Evolutionary conservation across 176 grass and related monocot species (phyloP).

Genomic region (Paspalum notatum): DNA sequence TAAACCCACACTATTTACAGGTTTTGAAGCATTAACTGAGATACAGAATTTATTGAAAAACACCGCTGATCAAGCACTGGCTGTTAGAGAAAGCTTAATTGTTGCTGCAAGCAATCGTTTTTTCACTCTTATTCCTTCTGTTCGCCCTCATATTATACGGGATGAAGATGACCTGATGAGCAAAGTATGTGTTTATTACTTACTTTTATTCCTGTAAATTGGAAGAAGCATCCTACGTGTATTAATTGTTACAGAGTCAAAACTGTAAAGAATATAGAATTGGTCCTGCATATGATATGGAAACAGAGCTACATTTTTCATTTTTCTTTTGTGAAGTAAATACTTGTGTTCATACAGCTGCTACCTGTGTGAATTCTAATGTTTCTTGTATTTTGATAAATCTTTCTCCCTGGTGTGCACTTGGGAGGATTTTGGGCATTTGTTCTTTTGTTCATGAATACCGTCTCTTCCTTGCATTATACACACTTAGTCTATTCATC

Average conservation of each 20-base stretch:
- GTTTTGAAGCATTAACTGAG: conserved; percentile 94
- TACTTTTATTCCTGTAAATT: conserved; percentile 12
- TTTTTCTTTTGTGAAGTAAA: background rate
- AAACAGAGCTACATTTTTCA: background rate
- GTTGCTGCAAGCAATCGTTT: conserved; percentile 89
- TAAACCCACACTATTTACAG: conserved; percentile 43
- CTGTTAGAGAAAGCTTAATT: conserved; percentile 84
- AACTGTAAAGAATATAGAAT: background rate
- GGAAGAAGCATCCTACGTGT: background rate
- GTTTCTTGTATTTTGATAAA: conserved; percentile 4
- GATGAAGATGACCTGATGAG: conserved; percentile 74
- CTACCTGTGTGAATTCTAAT: conserved; percentile 18
- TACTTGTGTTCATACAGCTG: background rate
- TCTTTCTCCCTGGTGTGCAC: background rate
- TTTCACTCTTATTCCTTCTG: conserved; percentile 96
- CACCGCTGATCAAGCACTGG: conserved; percentile 51
- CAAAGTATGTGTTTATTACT: conserved; percentile 65
- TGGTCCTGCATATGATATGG: background rate
- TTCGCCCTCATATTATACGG: conserved; percentile 85
- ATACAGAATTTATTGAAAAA: conserved; percentile 84
- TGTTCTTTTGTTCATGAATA: background rate
- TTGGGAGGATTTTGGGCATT: background rate
- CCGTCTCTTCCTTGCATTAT: background rate
- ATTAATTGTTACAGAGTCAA: background rate
- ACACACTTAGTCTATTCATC: background rate